Evolutionary conservation across 2,329 filamentous ascomycete species (phyloP).

Genomic region (Teratosphaeria epicoccoides): DNA sequence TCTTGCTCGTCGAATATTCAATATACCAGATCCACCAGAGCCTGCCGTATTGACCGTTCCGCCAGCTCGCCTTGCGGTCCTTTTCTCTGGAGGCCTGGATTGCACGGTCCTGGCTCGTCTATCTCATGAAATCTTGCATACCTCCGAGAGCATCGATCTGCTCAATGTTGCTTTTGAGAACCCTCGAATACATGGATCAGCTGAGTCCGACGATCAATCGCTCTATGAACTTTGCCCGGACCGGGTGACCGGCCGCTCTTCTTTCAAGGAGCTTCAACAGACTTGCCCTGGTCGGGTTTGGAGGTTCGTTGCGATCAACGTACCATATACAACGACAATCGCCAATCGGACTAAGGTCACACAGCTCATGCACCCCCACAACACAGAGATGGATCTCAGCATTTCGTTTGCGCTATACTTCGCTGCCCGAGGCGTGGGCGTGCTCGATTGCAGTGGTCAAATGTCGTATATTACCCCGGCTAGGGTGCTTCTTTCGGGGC

Average conservation of each 20-base stretch:
- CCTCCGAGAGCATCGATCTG: slow-evolving; percentile 63
- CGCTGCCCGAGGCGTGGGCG: slow-evolving; percentile 58
- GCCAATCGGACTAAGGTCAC: slow-evolving; percentile 60
- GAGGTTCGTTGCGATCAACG: slow-evolving; percentile 77
- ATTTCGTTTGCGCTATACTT: slow-evolving; percentile 94
- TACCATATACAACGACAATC: slow-evolving; percentile 67
- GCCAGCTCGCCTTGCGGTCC: slow-evolving; percentile 54
- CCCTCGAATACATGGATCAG: slow-evolving; percentile 49
- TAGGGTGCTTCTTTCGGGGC: slow-evolving; percentile 76
- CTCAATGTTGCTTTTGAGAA: slow-evolving; percentile 98
- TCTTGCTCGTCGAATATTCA: slow-evolving; percentile 36
- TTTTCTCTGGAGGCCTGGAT: slow-evolving; percentile 92
- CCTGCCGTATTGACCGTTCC: slow-evolving; percentile 8
- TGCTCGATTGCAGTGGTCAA: slow-evolving; percentile 2
- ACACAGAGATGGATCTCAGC: slow-evolving; percentile 97
- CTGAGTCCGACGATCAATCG: slow-evolving; percentile 24
- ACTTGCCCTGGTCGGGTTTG: slow-evolving; percentile 63
- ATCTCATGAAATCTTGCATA: slow-evolving; percentile 63
- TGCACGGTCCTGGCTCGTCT: slow-evolving; percentile 80
- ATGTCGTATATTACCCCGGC: slow-evolving; percentile 55
- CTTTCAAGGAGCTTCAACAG: slow-evolving; percentile 60
- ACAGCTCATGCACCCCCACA: slow-evolving; percentile 77
- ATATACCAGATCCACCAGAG: slow-evolving; percentile 45
- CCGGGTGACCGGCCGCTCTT: slow-evolving; percentile 71
- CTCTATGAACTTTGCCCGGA: slow-evolving; percentile 78